Evolutionary conservation across 441 rosid species (phyloP).

Genomic region (Brassica hybrid): DNA sequence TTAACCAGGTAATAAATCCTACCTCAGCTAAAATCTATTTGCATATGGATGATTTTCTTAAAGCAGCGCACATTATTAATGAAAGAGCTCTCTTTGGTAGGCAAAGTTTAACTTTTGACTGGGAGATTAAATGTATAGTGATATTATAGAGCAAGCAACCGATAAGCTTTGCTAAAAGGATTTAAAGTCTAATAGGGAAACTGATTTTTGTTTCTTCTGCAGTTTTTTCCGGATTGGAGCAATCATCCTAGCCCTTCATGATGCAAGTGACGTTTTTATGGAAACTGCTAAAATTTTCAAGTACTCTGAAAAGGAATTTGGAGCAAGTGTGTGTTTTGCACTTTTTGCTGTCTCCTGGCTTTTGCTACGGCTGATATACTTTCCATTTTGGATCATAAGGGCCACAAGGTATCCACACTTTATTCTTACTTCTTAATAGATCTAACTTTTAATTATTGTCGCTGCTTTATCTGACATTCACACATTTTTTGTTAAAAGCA

Average conservation of each 20-base stretch:
- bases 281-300: too few species aligned
- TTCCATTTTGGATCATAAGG: too few species aligned
- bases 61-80: neutral
- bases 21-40: neutral
- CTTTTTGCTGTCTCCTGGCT: too few species aligned
- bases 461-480: conserved; percentile 10
- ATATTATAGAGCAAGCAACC: too few species aligned
- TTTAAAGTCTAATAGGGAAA: neutral
- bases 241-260: conserved; percentile 79
- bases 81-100: neutral
- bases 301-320: too few species aligned
- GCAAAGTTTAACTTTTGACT: neutral
- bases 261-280: conserved; percentile 85
- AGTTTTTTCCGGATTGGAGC: conserved; percentile 87
- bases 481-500: conserved; percentile 49
- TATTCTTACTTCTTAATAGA: neutral
- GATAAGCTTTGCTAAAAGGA: too few species aligned
- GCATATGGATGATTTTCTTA: neutral
- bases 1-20: conserved; percentile 10
- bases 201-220: conserved; percentile 27
- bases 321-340: too few species aligned
- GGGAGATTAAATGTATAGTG: neutral
- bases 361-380: too few species aligned
- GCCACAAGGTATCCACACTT: conserved; percentile 60
- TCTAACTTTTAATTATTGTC: neutral